Evolutionary conservation across 371 early-diverging fungal species (phyloP), one percentile per base, ranked within the genome.

Genomic region (Rhizomucor miehei): DNA sequence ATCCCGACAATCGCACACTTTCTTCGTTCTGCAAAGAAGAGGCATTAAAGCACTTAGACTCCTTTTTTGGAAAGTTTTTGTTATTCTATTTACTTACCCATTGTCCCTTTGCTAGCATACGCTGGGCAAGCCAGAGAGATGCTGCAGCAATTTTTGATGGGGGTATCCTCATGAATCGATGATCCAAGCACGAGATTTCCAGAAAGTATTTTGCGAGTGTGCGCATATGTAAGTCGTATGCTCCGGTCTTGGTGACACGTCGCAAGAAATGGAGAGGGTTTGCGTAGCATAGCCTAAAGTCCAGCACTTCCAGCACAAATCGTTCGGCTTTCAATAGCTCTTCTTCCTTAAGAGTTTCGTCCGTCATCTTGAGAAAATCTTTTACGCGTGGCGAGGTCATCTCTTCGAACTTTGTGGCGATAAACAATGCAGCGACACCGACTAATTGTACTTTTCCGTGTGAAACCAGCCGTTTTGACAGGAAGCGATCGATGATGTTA

Each of bases 331-430:
- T 79, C 48, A 90, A 63, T 24, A 98, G 79, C 65, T 98, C 95
- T 19, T 89, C 87, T 44, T 86, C 89, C 3, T 76, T 74, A 63
- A 90, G 89, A 25, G 80, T 84, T 17, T 81, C 81, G 60, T 90
- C 93, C 1, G 92, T 81, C 81, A 92, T 86, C 62, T 77, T 89
- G 16, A 89, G 69, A 65, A 93, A 91, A 65, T 93, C 88, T 48
- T 81, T 65, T 25, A 97, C 65, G 6, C 87, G 81, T 14, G 97
- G 99, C 0, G 88, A 79, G 23, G 82, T 67, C 39, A 94, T 87
- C 69, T 99, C 99, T 80, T 99, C 99, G 74, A 94, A 95, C 70
- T 99, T 99, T 59, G 93, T 76, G 0, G 99, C 97, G 53, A 99
- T 85, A 59, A 96, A 91, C 56, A 99, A 64, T 1, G 94, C 85